Evolutionary conservation across 2,329 filamentous ascomycete species (phyloP).

Genomic region (Cladophialophora chaetospira): DNA sequence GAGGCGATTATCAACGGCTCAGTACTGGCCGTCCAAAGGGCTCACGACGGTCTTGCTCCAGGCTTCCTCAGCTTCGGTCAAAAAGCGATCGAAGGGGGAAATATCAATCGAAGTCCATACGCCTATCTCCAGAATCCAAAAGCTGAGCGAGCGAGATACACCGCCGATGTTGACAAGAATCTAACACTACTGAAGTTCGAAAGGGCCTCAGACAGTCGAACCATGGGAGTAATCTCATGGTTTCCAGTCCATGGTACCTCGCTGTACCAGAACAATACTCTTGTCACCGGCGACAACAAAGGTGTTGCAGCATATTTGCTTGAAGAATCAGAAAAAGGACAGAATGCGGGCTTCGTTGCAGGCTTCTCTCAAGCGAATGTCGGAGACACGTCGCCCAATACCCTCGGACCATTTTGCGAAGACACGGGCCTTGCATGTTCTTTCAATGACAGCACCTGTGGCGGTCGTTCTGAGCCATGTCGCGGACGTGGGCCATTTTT

Average conservation of each 20-base stretch:
- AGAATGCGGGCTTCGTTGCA: constrained; percentile 68
- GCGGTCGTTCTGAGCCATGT: constrained; percentile 46
- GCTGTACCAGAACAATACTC: constrained; percentile 85
- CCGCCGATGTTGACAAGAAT: constrained; percentile 68
- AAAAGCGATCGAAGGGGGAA: constrained; percentile 71
- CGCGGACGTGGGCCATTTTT: constrained; percentile 52
- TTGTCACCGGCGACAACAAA: constrained; percentile 94
- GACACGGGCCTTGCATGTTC: constrained; percentile 62
- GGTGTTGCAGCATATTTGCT: constrained; percentile 85
- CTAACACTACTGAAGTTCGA: constrained; percentile 80
- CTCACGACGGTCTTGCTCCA: constrained; percentile 70
- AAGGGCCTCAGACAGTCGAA: constrained; percentile 71
- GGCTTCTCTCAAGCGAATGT: constrained; percentile 92
- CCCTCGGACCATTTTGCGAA: constrained; percentile 85
- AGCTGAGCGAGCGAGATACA: constrained; percentile 71
- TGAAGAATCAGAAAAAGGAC: constrained; percentile 55
- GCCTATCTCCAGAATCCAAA: constrained; percentile 85
- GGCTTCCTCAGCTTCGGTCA: constrained; percentile 72
- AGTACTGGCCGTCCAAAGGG: constrained; percentile 75
- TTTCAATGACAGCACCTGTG: constrained; percentile 77
- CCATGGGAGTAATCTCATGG: constrained; percentile 82
- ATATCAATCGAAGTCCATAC: constrained; percentile 86
- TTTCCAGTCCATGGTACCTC: constrained; percentile 92
- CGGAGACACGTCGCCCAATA: constrained; percentile 87
- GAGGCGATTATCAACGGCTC: constrained; percentile 85